Percentiles rank a stretch among this genome's conserved stretches.
Conservation (phyloP, 371 early-diverging fungal genomes). For the Dichotomocladium elegans region DNA sequence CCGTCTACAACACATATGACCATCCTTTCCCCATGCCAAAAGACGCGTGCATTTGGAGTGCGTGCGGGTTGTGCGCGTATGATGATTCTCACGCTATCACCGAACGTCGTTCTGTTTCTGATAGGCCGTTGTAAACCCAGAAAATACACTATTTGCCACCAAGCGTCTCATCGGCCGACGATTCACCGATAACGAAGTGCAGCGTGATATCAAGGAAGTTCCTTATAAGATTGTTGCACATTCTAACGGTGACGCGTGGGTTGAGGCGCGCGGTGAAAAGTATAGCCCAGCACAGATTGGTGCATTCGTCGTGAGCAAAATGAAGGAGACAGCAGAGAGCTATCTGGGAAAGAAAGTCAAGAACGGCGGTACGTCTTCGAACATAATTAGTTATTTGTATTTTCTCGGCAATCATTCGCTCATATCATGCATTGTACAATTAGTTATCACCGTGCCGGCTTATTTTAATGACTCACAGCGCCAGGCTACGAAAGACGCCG, state of each 20-base stretch:
- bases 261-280: constrained; percentile 85
- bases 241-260: constrained; percentile 95
- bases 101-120: constrained; percentile 3
- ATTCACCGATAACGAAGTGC: constrained; percentile 82
- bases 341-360: constrained; percentile 78
- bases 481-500: constrained; percentile 98
- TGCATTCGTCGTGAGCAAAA: constrained; percentile 90
- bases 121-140: constrained; percentile 86
- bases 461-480: constrained; percentile 91
- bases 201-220: constrained; percentile 80
- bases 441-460: constrained; percentile 78
- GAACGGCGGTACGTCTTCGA: constrained; percentile 74
- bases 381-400: too few relatives aligned
- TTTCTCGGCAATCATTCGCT: too few relatives aligned
- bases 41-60: too few relatives aligned
- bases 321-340: constrained; percentile 93
- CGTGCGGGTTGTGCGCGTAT: too few relatives aligned
- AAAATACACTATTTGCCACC: constrained; percentile 89
- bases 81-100: too few relatives aligned
- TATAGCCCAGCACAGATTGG: constrained; percentile 97
- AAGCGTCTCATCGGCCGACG: constrained; percentile 96
- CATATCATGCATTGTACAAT: constrained; percentile 29
- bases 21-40: too few relatives aligned
- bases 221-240: constrained; percentile 89
- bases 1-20: constrained; percentile 1